Base-by-base conservation (phyloP, 2,329 filamentous ascomycete species). In the Ascochyta clinopodiicola region DNA sequence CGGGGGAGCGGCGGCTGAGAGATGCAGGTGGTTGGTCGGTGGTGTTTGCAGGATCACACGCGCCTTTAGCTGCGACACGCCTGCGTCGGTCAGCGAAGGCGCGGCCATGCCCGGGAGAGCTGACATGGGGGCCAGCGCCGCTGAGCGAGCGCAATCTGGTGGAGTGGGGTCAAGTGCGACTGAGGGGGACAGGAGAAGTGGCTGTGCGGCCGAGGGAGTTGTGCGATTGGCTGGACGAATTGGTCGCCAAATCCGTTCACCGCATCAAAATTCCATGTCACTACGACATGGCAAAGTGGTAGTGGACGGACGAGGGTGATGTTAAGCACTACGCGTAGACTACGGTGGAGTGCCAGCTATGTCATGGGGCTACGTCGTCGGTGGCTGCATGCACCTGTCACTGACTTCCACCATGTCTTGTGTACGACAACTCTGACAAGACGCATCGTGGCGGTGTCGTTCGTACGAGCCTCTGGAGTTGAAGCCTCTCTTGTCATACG, bases 21-120 rank as follows among this genome's bases (percentile, higher is more conserved):
- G 34, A 19, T 12, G 47, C 47, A 40, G 59, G 47, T 56, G 55
- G 56, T 61, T 58, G 63, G 56, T 45, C 38, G 52, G 49, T 24
- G 53, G 56, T 37, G 58, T 64, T 61, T 53, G 60, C 24, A 50
- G 50, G 51, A 65, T 64, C 63, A 65, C 63, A 64, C 56, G 66
- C 61, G 59, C 64, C 51, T 59, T 48, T 47, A 51, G 59, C 55
- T 59, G 57, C 53, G 55, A 42, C 57, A 50, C 51, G 44, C 44
- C 46, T 42, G 50, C 55, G 35, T 59, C 60, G 39, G 53, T 55
- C 44, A 57, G 44, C 49, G 53, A 48, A 46, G 42, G 42, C 29
- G 46, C 46, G 36, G 52, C 32, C 46, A 46, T 43, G 24, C 25
- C 37, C 25, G 56, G 40, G 44, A 57, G 38, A 13, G 49, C 38